phyloP scores from a whole-genome alignment of 305 asterid genomes.

The Fraxinus paxiana region DNA sequence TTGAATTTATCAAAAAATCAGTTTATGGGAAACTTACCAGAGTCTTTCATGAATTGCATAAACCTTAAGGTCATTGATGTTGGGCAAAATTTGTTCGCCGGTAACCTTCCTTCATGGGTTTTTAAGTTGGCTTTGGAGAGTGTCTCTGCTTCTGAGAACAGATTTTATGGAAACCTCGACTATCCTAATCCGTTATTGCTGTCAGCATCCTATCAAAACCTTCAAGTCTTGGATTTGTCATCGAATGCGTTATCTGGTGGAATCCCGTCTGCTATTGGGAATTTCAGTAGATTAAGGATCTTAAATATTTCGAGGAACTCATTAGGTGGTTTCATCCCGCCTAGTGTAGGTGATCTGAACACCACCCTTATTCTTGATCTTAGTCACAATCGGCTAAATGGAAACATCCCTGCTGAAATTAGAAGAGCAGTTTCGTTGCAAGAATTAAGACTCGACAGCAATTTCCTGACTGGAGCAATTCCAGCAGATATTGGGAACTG shows the following conservation, averaged over 20 bases:
- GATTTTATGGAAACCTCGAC: slow-evolving; percentile 48
- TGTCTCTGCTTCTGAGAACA: slow-evolving; percentile 48
- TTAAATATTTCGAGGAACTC: slow-evolving; percentile 61
- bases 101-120: slow-evolving; percentile 66
- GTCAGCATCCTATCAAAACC: slow-evolving; percentile 40
- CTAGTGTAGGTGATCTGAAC: slow-evolving; percentile 49
- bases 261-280: slow-evolving; percentile 53
- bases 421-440: slow-evolving; percentile 47
- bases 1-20: slow-evolving; percentile 57
- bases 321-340: slow-evolving; percentile 52
- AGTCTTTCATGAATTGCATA: slow-evolving; percentile 45
- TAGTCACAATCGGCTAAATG: slow-evolving; percentile 60
- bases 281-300: slow-evolving; percentile 47
- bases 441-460: slow-evolving; percentile 53
- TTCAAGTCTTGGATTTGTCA: slow-evolving; percentile 60
- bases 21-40: slow-evolving; percentile 60
- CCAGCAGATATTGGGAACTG: slow-evolving; percentile 51
- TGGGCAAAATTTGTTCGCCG: slow-evolving; percentile 47
- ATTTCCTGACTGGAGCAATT: slow-evolving; percentile 45
- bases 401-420: slow-evolving; percentile 57
- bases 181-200: slow-evolving; percentile 22
- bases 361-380: slow-evolving; percentile 44
- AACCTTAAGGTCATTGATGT: slow-evolving; percentile 54
- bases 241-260: slow-evolving; percentile 62
- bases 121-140: slow-evolving; percentile 48